phyloP scores from a whole-genome alignment of 257 asterid genomes.

The Fraxinus excelsior region DNA sequence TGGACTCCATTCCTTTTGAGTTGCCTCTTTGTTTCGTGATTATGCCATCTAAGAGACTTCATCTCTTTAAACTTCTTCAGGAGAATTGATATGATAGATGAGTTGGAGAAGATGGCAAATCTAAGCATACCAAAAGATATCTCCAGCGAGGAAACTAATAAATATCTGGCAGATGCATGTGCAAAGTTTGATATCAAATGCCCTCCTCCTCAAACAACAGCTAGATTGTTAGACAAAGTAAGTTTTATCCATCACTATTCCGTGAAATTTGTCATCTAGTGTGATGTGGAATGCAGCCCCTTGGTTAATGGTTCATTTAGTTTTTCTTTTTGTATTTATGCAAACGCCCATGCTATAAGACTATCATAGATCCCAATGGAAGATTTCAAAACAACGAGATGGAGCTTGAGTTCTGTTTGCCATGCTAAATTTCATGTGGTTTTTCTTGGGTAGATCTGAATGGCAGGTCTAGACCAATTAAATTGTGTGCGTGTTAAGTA shows the following conservation, averaged over 20 bases:
- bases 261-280: not conserved
- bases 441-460: not conserved
- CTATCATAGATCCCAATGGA: not conserved
- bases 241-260: slow-evolving; percentile 7
- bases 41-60: not conserved
- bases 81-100: slow-evolving; percentile 91
- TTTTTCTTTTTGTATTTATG: not conserved
- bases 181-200: slow-evolving; percentile 71
- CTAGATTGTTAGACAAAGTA: slow-evolving; percentile 89
- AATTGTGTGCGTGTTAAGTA: not conserved
- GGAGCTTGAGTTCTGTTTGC: not conserved
- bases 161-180: slow-evolving; percentile 74
- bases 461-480: not conserved
- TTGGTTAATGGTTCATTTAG: not conserved
- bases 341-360: not conserved
- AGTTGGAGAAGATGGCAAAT: slow-evolving; percentile 78
- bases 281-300: not conserved
- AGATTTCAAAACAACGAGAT: not conserved
- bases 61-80: slow-evolving; percentile 35
- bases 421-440: not conserved
- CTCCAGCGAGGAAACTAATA: slow-evolving; percentile 72
- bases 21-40: not conserved
- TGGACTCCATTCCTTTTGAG: not conserved
- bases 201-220: slow-evolving; percentile 89
- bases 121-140: slow-evolving; percentile 85